Evolutionary conservation across 2,329 filamentous ascomycete species (phyloP).

Genomic region (Pseudovirgaria hyperparasitica): DNA sequence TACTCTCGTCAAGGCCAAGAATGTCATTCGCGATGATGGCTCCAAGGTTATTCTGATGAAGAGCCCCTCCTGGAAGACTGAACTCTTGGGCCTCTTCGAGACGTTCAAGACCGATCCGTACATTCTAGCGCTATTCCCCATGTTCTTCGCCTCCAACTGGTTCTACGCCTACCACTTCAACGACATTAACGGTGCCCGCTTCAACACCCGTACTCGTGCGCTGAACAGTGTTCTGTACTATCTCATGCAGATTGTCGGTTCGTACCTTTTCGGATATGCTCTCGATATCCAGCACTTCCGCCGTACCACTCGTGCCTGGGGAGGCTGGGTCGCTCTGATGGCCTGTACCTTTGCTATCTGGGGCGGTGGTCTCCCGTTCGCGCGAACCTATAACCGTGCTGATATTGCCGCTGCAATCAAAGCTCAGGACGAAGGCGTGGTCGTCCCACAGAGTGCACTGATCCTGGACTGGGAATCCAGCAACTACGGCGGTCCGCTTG

Average conservation of each 20-base stretch:
- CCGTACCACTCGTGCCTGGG: slow-evolving; percentile 55
- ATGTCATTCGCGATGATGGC: slow-evolving; percentile 64
- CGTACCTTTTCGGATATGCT: slow-evolving; percentile 56
- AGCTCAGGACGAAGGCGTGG: too few relatives aligned
- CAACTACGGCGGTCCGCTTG: slow-evolving; percentile 67
- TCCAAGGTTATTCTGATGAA: slow-evolving; percentile 77
- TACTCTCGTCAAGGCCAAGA: slow-evolving; percentile 56
- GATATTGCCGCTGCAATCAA: slow-evolving; percentile 15
- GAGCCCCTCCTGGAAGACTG: slow-evolving; percentile 74
- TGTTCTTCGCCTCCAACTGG: slow-evolving; percentile 71
- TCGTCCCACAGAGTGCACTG: too few relatives aligned
- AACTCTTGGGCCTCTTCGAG: slow-evolving; percentile 63
- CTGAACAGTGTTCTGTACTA: slow-evolving; percentile 74
- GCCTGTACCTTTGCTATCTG: slow-evolving; percentile 64
- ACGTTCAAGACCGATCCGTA: slow-evolving; percentile 59
- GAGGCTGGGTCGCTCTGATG: slow-evolving; percentile 48
- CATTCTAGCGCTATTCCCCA: slow-evolving; percentile 64
- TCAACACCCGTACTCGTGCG: slow-evolving; percentile 62
- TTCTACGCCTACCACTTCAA: slow-evolving; percentile 75
- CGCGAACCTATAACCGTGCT: slow-evolving; percentile 43
- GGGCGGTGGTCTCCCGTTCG: slow-evolving; percentile 73
- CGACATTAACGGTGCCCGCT: slow-evolving; percentile 55
- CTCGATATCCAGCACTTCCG: slow-evolving; percentile 48
- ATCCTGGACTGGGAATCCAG: slow-evolving; percentile 61
- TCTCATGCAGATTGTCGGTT: slow-evolving; percentile 64